Conservation (phyloP, 2,329 filamentous ascomycete genomes). For the Pezizomycotina sp. region DNA sequence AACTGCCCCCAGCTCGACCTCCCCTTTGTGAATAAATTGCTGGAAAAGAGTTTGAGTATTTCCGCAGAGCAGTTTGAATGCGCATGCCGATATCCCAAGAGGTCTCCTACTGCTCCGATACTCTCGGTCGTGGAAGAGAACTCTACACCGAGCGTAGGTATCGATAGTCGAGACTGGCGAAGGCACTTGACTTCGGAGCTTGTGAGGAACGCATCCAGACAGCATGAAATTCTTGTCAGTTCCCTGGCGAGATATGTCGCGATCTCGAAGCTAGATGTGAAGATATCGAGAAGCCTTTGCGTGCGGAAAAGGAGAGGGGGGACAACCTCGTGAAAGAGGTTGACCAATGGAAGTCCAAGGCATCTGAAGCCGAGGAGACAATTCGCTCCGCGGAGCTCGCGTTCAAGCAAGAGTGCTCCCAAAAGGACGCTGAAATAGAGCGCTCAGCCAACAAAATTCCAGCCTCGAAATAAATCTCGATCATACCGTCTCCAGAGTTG, state of each 20-base stretch:
- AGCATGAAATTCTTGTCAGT: constrained; percentile 34
- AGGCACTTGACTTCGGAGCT: constrained; percentile 33
- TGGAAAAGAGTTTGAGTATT: too few relatives aligned
- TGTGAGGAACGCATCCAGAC: constrained; percentile 30
- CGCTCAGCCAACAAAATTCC: constrained; percentile 27
- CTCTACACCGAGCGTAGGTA: too few relatives aligned
- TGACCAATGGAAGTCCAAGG: constrained; percentile 27
- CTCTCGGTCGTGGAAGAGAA: too few relatives aligned
- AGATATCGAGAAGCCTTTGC: constrained; percentile 39
- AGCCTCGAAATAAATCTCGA: constrained; percentile 29
- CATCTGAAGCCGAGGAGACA: constrained; percentile 27
- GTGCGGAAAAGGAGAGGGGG: constrained; percentile 31
- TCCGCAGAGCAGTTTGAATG: too few relatives aligned
- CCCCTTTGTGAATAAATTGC: too few relatives aligned
- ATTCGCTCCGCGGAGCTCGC: too few relatives aligned
- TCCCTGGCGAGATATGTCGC: constrained; percentile 39
- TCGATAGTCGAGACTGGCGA: constrained; percentile 34
- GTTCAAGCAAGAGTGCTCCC: too few relatives aligned
- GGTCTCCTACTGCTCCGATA: too few relatives aligned
- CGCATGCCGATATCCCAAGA: too few relatives aligned
- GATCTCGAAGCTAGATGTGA: constrained; percentile 42
- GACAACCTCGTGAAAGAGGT: constrained; percentile 23
- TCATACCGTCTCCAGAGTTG: constrained; percentile 28
- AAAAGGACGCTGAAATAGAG: too few relatives aligned
- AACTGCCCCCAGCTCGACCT: too few relatives aligned